Evolutionary conservation across 768 basidiomycete genomes (phyloP).

Genomic region (Trametes elegans): DNA sequence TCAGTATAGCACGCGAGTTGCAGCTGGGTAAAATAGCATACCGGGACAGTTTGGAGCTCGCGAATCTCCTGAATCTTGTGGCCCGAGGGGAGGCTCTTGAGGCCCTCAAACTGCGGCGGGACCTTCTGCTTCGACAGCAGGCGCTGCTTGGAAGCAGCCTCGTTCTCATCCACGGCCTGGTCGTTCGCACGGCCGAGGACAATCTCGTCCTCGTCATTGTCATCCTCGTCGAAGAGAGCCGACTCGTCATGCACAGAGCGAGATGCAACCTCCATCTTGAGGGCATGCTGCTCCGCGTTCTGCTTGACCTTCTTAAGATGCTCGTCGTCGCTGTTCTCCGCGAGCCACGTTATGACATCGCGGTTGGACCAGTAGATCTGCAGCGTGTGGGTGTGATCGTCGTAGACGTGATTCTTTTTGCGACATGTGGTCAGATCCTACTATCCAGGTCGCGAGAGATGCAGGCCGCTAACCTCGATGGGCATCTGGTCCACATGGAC

Average conservation of each 20-base stretch:
- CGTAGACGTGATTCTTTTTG: slow-evolving; percentile 97
- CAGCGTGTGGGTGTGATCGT: slow-evolving; percentile 89
- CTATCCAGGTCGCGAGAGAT: neutral
- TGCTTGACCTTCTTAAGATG: slow-evolving; percentile 93
- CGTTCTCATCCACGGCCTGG: slow-evolving; percentile 39
- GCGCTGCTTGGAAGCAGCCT: slow-evolving; percentile 70
- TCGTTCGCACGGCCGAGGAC: slow-evolving; percentile 62
- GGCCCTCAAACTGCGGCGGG: slow-evolving; percentile 80
- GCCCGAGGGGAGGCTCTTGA: slow-evolving; percentile 68
- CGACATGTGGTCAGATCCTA: neutral
- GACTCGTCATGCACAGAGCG: slow-evolving; percentile 85
- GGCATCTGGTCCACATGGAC: slow-evolving; percentile 99
- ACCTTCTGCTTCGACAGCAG: slow-evolving; percentile 72
- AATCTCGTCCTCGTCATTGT: slow-evolving; percentile 78
- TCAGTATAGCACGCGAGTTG: neutral
- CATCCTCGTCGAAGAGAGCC: slow-evolving; percentile 87
- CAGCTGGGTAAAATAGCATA: too few relatives aligned
- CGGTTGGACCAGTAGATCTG: slow-evolving; percentile 95
- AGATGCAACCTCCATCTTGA: slow-evolving; percentile 89
- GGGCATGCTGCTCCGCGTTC: slow-evolving; percentile 85
- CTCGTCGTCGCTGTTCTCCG: slow-evolving; percentile 94
- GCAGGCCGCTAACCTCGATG: slow-evolving; percentile 66
- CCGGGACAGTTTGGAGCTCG: slow-evolving; percentile 91
- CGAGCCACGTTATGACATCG: slow-evolving; percentile 93
- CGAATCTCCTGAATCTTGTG: slow-evolving; percentile 95